Base-by-base conservation (phyloP, 2,329 filamentous ascomycete genomes). In the Neofusicoccum parvum region DNA sequence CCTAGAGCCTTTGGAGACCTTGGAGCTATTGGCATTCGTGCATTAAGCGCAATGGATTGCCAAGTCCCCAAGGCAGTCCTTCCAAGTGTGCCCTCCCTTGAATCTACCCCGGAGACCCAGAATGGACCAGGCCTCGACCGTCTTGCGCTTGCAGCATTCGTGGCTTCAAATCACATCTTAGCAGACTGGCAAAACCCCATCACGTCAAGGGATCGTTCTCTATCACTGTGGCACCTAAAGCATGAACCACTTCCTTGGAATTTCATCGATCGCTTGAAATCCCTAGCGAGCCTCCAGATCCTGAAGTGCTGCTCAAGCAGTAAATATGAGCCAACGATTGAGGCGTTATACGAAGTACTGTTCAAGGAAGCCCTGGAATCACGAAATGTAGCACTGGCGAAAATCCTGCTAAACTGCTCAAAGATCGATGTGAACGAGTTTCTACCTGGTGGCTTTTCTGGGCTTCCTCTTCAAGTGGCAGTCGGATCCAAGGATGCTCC, bases 331-430 rank as follows among this genome's bases (percentile, higher is more conserved):
- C 36, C 36, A 9, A 58, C 53, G 5, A 14, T 58, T 3, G 53
- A 58, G 2, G 53, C 53, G 1, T 20, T 43, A 5, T 58, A 6
- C n/a, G 53, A 41, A 15, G 39, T 58, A 2, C 2, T 58, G n/a
- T 58, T 58, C 36, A 58, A 17, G n/a, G 36, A 58, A 9, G 53
- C 53, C 23, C n/a, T 58, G 4, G 0, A 17, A 27, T 58, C 53
- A 11, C 2, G 10, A 5, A 58, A 43, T 11, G 2, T 43, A 15
- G 3, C 3, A 4, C 17, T 58, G 20, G 53, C 27, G 1, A 5
- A 12, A n/a, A 17, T n/a, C 1, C 27, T 58, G 23, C 36, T 45
- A 4, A 37, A 11, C 4, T 5, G 3, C 17, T 43, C 32, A 5
- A n/a, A 41, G 5, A 27, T 58, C 2, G 20, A 23, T 2, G 4